These are phyloP conservation scores for Cornus controversa DNA, from an alignment of 148 eudicot species.

Conservation along the genomic window DNA sequence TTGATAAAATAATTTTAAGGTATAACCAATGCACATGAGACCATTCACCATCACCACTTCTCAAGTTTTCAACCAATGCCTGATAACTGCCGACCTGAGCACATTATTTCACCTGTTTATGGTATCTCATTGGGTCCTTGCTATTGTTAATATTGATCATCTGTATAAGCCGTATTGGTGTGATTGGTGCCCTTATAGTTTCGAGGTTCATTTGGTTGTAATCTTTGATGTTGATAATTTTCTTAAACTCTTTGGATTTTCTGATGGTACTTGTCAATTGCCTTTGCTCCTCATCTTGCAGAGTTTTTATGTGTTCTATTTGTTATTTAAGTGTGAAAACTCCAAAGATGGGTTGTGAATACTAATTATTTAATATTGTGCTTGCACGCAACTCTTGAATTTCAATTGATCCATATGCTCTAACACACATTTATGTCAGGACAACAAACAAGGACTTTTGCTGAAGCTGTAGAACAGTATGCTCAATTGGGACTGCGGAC, in stretches of 20 bases:
- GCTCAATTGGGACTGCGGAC: slow-evolving; percentile 95
- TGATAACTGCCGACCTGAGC: neutral
- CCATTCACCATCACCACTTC: neutral
- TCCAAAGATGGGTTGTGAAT: neutral
- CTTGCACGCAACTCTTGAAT: neutral
- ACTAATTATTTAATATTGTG: neutral
- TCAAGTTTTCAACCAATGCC: neutral
- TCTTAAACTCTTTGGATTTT: neutral
- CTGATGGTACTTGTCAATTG: neutral
- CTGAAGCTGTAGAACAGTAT: slow-evolving; percentile 89
- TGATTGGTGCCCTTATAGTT: neutral
- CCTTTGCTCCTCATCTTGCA: neutral
- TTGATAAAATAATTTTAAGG: neutral
- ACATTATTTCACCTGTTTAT: neutral
- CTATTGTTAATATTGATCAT: too few species aligned
- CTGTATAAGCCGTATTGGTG: neutral
- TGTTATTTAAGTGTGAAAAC: neutral
- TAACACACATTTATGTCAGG: slow-evolving; percentile 41
- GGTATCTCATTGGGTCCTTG: neutral
- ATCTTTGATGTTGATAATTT: neutral
- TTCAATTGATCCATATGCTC: neutral
- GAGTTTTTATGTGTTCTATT: neutral
- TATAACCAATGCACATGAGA: neutral
- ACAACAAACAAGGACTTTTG: slow-evolving; percentile 61
- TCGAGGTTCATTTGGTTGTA: neutral